Evolutionary conservation across 495 filamentous ascomycete genomes (phyloP).

Genomic region (Astrothelium macrocarpum): DNA sequence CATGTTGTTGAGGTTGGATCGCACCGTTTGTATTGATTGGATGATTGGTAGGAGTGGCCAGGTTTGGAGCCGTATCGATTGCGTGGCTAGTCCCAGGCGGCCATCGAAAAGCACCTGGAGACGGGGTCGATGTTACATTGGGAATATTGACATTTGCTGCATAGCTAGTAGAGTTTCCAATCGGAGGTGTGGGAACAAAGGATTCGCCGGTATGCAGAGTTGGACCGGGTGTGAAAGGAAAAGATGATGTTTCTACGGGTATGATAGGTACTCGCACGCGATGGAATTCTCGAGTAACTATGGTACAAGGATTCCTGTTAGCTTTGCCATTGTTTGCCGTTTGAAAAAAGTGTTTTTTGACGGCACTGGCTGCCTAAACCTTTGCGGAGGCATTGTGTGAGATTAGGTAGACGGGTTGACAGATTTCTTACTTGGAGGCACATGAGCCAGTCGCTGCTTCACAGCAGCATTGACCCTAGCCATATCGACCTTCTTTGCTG

Average conservation of each 20-base stretch:
- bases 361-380: neutral
- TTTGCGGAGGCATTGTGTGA: neutral
- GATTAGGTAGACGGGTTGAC: neutral
- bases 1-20: constrained; percentile 3
- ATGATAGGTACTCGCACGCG: neutral
- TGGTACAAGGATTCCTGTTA: neutral
- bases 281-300: constrained; percentile 5
- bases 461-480: neutral
- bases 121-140: neutral
- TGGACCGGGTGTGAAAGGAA: neutral
- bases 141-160: neutral
- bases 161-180: neutral
- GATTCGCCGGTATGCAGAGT: neutral
- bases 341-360: neutral
- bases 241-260: neutral
- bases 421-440: neutral
- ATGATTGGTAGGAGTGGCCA: neutral
- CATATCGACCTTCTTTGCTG: constrained; percentile 2
- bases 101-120: neutral
- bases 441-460: neutral
- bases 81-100: neutral
- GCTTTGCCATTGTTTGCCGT: neutral
- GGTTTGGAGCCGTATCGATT: neutral
- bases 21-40: neutral
- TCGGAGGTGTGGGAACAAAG: neutral